phyloP scores from a whole-genome alignment of 2,329 filamentous ascomycete species.

The Penicillium frequentans region DNA sequence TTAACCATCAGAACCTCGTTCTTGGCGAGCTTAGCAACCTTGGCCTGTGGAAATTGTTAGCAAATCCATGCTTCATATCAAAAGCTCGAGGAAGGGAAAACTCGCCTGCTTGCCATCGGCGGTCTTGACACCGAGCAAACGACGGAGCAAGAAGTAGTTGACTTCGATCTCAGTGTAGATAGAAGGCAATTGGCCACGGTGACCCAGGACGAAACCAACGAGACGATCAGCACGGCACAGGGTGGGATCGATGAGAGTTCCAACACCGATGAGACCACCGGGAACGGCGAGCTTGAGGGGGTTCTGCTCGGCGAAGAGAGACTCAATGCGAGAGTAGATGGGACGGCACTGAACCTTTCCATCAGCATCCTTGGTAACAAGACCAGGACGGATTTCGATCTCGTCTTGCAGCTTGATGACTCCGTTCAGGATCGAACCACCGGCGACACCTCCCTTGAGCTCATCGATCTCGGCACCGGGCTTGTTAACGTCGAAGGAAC shows the following conservation, averaged over 20 bases:
- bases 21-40: slow-evolving; percentile 97
- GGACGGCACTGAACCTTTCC: slow-evolving; percentile 95
- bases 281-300: slow-evolving; percentile 98
- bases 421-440: slow-evolving; percentile 94
- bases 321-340: slow-evolving; percentile 92
- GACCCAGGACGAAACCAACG: slow-evolving; percentile 94
- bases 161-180: slow-evolving; percentile 99
- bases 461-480: slow-evolving; percentile 98
- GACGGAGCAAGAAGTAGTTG: slow-evolving; percentile 97
- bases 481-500: slow-evolving; percentile 99
- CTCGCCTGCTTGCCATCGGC: slow-evolving; percentile 85
- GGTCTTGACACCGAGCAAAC: slow-evolving; percentile 93
- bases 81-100: background rate
- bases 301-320: slow-evolving; percentile 96
- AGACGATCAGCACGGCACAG: slow-evolving; percentile 97
- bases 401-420: slow-evolving; percentile 96
- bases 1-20: slow-evolving; percentile 99
- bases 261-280: slow-evolving; percentile 92
- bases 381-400: slow-evolving; percentile 98
- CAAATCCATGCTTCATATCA: background rate
- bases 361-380: slow-evolving; percentile 91
- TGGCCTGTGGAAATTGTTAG: slow-evolving; percentile 53
- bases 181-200: slow-evolving; percentile 88
- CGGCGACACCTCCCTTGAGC: slow-evolving; percentile 96
- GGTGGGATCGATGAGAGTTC: slow-evolving; percentile 94